Conservation (phyloP, 1,139 yeast species). For the Kodamaea fungicola region DNA sequence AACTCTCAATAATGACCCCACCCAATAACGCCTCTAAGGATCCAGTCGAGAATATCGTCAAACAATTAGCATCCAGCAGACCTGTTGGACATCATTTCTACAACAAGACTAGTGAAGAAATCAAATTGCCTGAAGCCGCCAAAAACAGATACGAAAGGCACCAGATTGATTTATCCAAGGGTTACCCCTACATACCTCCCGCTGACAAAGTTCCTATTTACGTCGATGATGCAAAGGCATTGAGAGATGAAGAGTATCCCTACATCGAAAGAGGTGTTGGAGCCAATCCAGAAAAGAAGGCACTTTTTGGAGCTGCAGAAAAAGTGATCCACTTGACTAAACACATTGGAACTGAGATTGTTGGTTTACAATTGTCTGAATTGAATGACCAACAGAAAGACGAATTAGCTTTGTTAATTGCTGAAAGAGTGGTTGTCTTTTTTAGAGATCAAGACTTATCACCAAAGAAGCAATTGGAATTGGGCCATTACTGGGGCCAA, state of each 20-base stretch:
- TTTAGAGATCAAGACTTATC: conserved; percentile 47
- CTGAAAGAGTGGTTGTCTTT: conserved; percentile 51
- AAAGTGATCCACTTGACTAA: conserved; percentile 18
- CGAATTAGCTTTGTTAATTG: conserved; percentile 45
- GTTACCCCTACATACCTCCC: conserved; percentile 42
- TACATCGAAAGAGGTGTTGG: conserved; percentile 16
- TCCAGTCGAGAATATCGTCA: conserved; percentile 14
- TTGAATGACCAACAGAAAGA: conserved; percentile 26
- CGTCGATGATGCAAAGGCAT: conserved; percentile 14
- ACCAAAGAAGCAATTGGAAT: conserved; percentile 41
- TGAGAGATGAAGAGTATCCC: conserved; percentile 14
- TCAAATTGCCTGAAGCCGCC: conserved; percentile 31
- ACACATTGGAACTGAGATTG: conserved; percentile 20
- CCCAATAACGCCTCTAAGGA: conserved; percentile 1
- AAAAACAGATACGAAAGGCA: conserved; percentile 29
- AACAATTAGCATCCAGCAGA: conserved; percentile 16
- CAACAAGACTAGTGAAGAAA: background rate
- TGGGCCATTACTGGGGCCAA: conserved; percentile 45
- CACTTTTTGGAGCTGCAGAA: conserved; percentile 18
- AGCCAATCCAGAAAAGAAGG: conserved; percentile 21
- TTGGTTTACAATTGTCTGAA: conserved; percentile 18
- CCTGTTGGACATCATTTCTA: conserved; percentile 16
- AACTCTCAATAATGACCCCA: too few species aligned
- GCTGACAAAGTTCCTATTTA: conserved; percentile 13
- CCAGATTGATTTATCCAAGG: conserved; percentile 39